Percentiles rank a stretch among this genome's conserved stretches.
phyloP scores from a whole-genome alignment of 169 alveolate species.

The Babesia sp. region DNA sequence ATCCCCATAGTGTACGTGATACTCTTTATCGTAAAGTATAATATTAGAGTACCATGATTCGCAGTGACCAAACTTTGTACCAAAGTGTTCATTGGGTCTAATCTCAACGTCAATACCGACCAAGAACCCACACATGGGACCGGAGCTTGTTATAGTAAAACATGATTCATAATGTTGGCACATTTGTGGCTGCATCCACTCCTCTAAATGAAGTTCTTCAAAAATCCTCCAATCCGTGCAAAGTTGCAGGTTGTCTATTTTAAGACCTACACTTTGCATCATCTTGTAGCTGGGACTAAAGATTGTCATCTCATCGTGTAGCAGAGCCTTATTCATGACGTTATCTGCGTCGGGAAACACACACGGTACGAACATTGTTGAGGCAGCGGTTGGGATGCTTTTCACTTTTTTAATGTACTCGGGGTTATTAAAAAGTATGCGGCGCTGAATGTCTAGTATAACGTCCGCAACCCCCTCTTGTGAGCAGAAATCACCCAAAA shows the following conservation, averaged over 20 bases:
- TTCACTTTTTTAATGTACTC: conserved; percentile 67
- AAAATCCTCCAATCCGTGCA: conserved; percentile 52
- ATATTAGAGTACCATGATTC: conserved; percentile 80
- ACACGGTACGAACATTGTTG: conserved; percentile 79
- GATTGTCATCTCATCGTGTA: conserved; percentile 78
- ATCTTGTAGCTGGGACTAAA: conserved; percentile 75
- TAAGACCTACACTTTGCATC: conserved; percentile 75
- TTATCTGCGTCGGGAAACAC: conserved; percentile 78
- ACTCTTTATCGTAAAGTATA: conserved; percentile 71
- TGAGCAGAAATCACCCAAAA: conserved; percentile 84
- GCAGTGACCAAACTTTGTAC: conserved; percentile 78
- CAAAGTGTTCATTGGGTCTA: conserved; percentile 81
- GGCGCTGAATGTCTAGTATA: conserved; percentile 77
- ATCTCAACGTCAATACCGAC: conserved; percentile 84
- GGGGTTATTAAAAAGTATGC: conserved; percentile 68
- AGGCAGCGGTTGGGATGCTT: conserved; percentile 78
- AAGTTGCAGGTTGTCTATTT: conserved; percentile 63
- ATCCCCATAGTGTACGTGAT: conserved; percentile 66
- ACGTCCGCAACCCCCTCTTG: conserved; percentile 87
- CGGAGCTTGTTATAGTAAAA: conserved; percentile 63
- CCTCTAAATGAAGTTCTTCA: conserved; percentile 66
- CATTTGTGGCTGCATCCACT: conserved; percentile 74
- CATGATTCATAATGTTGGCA: conserved; percentile 71
- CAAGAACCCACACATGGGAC: conserved; percentile 78
- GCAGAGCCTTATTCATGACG: conserved; percentile 70